Evolutionary conservation across 1,284 basidiomycete genomes (phyloP).

Genomic region (Moesziomyces parantarcticus): DNA sequence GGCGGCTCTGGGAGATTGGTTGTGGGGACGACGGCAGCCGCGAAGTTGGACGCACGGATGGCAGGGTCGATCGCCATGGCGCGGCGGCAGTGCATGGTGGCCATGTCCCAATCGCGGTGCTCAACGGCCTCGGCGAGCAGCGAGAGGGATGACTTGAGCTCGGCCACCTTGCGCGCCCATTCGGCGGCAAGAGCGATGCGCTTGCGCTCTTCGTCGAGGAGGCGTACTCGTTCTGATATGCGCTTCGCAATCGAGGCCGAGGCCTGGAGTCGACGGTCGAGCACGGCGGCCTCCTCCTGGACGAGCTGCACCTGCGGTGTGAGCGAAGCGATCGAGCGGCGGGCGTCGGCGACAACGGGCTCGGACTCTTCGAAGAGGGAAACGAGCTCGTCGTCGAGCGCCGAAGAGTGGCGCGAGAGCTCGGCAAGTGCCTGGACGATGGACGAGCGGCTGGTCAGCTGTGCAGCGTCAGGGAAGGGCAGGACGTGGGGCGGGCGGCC

Average conservation of each 20-base stretch:
- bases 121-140: slow-evolving; percentile 83
- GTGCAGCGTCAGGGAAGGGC: slow-evolving; percentile 21
- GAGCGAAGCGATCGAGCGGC: slow-evolving; percentile 71
- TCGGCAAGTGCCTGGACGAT: slow-evolving; percentile 69
- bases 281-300: slow-evolving; percentile 74
- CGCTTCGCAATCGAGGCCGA: slow-evolving; percentile 86
- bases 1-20: slow-evolving; percentile 87
- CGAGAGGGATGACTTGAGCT: slow-evolving; percentile 87
- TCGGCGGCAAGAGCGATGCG: slow-evolving; percentile 85
- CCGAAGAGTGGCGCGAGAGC: slow-evolving; percentile 80
- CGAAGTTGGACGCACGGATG: slow-evolving; percentile 85
- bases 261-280: slow-evolving; percentile 74
- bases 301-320: slow-evolving; percentile 76
- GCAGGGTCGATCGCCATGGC: slow-evolving; percentile 84
- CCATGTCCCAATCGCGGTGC: slow-evolving; percentile 91
- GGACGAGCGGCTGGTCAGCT: slow-evolving; percentile 44
- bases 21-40: slow-evolving; percentile 87
- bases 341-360: slow-evolving; percentile 36
- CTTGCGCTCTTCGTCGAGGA: slow-evolving; percentile 89
- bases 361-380: slow-evolving; percentile 75
- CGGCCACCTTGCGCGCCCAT: slow-evolving; percentile 85
- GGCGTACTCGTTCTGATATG: slow-evolving; percentile 86
- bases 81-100: slow-evolving; percentile 86
- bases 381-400: slow-evolving; percentile 80
- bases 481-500: neutral